Percentiles rank a stretch among this genome's conserved stretches.
Conservation (phyloP, 2,329 filamentous ascomycete genomes). For the Botryotinia convoluta region DNA sequence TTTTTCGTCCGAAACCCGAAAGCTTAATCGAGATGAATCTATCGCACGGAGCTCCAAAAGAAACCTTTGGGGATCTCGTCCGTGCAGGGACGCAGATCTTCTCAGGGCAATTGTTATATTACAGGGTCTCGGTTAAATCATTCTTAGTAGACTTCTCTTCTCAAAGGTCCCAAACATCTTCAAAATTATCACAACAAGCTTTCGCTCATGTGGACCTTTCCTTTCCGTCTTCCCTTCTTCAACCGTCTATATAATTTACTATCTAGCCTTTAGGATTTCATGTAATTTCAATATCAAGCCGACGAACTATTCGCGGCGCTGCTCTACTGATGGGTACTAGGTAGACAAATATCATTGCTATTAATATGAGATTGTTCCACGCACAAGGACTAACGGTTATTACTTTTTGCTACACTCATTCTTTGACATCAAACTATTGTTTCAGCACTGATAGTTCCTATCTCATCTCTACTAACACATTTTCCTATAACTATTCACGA, state of each 20-base stretch:
- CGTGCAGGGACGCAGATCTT: neutral
- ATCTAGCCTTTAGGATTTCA: neutral
- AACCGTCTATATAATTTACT: neutral
- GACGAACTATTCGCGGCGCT: neutral
- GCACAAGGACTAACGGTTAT: neutral
- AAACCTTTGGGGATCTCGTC: neutral
- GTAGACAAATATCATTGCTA: neutral
- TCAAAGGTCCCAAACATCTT: neutral
- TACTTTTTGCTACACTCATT: constrained; percentile 10
- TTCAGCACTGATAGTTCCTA: constrained; percentile 10
- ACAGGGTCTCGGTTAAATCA: neutral
- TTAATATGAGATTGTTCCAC: neutral
- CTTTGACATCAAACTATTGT: constrained; percentile 12
- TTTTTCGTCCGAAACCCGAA: neutral
- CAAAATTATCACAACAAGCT: neutral
- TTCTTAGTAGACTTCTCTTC: neutral
- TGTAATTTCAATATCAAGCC: neutral
- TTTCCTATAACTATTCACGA: neutral
- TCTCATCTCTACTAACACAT: neutral
- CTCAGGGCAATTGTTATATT: neutral
- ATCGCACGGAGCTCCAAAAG: neutral
- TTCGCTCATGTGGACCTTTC: neutral
- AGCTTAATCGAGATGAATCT: neutral
- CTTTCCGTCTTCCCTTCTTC: neutral
- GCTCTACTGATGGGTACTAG: neutral